Evolutionary conservation across 768 basidiomycete genomes (phyloP), one percentile per base, ranked within the genome.

Genomic region (Lepiota subincarnata): DNA sequence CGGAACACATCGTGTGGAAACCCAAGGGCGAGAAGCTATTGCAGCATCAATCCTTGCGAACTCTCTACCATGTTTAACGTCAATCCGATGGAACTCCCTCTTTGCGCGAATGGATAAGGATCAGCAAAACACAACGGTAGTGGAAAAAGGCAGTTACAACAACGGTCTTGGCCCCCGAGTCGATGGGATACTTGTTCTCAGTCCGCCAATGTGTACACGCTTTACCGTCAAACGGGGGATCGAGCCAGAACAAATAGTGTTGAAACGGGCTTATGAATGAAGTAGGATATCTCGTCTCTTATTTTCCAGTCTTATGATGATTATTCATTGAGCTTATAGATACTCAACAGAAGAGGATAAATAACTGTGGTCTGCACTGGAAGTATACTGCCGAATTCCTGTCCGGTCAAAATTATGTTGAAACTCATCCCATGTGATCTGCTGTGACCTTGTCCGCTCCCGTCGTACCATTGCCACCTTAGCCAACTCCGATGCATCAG

Each of bases 1-100:
- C 55, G 55, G 62, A 7, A 56, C 60, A 19, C 62, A 61, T 18
- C 12, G 16, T 20, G 16, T n/a, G 39, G 59, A 61, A 10, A 59
- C 64, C 3, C 57, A 62, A 12, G 71, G 40, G 39, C 39, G 53
- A 28, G 53, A 54, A 16, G 16, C 4, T 39, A 6, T n/a, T 20
- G 46, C 22, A 4, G 34, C 53, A 7, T 22, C 14, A 4, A 28
- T 40, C 6, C 38, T 54, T 47, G 37, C 53, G 7, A 40, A n/a
- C 8, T 16, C 28, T 14, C 22, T 54, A 11, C 36, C 46, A 13
- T 24, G 39, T 28, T 36, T 54, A 19, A 18, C 20, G 28, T 20
- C 16, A 19, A 26, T 48, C 16, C 45, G 14, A 12, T 54, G 53
- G 53, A 39, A 48, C 36, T 47, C 53, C 19, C 20, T 54, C 13